phyloP scores from a whole-genome alignment of 2,329 filamentous ascomycete species.

The Epichloe sibirici region DNA sequence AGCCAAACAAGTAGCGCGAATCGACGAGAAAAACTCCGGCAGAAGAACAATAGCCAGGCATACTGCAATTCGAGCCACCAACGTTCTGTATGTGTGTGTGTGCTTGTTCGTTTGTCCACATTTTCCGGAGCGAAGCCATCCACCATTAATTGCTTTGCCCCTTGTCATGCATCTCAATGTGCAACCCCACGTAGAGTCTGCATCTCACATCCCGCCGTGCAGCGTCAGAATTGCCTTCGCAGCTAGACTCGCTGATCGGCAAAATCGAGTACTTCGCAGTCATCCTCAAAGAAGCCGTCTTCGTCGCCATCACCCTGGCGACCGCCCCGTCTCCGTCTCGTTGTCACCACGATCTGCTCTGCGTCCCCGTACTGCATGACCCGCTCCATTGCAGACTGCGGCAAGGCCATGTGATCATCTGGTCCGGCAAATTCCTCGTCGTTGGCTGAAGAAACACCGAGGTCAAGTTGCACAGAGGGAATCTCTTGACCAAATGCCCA shows the following conservation, averaged over 20 bases:
- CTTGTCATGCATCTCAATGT: background rate
- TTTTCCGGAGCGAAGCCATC: background rate
- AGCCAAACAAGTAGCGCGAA: conserved; percentile 4
- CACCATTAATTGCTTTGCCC: background rate
- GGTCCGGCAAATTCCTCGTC: conserved; percentile 41
- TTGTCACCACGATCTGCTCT: conserved; percentile 74
- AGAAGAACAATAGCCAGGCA: background rate
- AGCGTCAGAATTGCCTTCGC: background rate
- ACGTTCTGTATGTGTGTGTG: too few relatives aligned
- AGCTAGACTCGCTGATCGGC: conserved; percentile 54
- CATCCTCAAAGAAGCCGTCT: conserved; percentile 81
- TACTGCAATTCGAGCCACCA: background rate
- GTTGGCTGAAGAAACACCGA: conserved; percentile 31
- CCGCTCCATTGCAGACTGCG: conserved; percentile 52
- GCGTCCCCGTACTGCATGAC: conserved; percentile 49
- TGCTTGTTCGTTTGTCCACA: background rate
- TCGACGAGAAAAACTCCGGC: conserved; percentile 6
- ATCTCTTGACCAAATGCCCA: conserved; percentile 54
- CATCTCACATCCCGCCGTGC: too few relatives aligned
- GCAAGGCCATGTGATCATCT: conserved; percentile 47
- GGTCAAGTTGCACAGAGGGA: conserved; percentile 36
- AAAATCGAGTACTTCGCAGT: conserved; percentile 85
- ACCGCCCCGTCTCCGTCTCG: conserved; percentile 51
- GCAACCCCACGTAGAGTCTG: too few relatives aligned
- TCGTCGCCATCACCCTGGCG: conserved; percentile 42